These are phyloP conservation scores for Blastomyces gilchristii DNA, from an alignment of 2,329 filamentous ascomycete species.

Conservation along the genomic window DNA sequence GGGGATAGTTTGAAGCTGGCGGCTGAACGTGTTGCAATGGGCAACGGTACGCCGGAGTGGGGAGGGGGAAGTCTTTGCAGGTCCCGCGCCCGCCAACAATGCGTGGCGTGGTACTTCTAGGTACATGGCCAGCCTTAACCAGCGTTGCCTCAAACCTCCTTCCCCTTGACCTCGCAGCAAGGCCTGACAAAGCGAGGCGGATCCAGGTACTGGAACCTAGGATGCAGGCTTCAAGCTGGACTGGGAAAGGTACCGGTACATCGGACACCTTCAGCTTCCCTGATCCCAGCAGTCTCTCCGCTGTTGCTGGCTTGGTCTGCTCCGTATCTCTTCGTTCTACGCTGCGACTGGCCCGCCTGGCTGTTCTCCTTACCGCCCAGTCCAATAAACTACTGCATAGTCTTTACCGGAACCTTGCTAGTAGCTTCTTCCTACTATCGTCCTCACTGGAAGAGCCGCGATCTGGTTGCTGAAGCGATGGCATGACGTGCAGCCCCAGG, in stretches of 20 bases:
- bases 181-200: not conserved
- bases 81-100: not conserved
- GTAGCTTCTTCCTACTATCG: not conserved
- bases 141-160: not conserved
- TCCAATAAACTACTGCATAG: conserved; percentile 5
- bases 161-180: not conserved
- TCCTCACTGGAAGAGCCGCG: not conserved
- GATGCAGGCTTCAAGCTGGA: not conserved
- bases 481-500: conserved; percentile 2
- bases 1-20: conserved; percentile 2
- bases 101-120: not conserved
- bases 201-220: conserved; percentile 1
- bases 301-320: not conserved
- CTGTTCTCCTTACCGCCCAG: not conserved
- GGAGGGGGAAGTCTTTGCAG: conserved; percentile 5
- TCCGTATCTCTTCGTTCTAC: not conserved
- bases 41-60: conserved; percentile 15
- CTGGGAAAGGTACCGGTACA: conserved; percentile 3
- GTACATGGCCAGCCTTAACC: not conserved
- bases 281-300: not conserved
- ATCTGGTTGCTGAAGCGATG: conserved; percentile 6
- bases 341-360: not conserved
- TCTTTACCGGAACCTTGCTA: not conserved
- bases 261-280: not conserved
- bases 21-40: conserved; percentile 16